phyloP scores from a whole-genome alignment of 352 stramenopile genomes.

The Lagenidium sp. region DNA sequence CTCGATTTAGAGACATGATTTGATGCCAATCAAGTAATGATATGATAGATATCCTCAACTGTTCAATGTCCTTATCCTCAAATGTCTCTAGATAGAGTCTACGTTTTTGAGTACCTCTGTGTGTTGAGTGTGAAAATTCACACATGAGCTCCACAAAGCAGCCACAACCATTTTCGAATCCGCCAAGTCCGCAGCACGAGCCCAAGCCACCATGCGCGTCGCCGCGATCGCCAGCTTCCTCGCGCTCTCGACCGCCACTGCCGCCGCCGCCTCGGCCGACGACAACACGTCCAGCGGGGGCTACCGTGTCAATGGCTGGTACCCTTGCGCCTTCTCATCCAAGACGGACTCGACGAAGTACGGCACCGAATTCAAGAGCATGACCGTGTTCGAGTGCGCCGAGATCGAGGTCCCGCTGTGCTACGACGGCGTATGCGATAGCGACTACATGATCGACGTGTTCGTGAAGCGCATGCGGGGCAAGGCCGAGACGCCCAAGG shows the following conservation, averaged over 20 bases:
- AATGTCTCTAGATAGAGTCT: no score
- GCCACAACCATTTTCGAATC: not conserved
- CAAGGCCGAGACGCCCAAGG: not conserved
- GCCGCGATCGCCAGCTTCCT: not conserved
- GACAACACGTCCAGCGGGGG: no score
- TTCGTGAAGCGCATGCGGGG: slow-evolving; percentile 25
- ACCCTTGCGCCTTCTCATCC: slow-evolving; percentile 29
- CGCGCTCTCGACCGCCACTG: not conserved
- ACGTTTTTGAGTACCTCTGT: no score
- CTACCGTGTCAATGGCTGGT: slow-evolving; percentile 52
- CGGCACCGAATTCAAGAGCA: not conserved
- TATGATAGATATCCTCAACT: no score
- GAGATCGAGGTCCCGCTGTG: slow-evolving; percentile 63
- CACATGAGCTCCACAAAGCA: no score
- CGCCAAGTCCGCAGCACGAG: not conserved
- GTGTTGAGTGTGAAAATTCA: no score
- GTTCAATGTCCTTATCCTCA: no score
- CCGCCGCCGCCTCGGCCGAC: slow-evolving; percentile 1
- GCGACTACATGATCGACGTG: slow-evolving; percentile 37
- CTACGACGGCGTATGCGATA: slow-evolving; percentile 54
- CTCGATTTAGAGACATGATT: no score
- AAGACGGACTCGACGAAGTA: slow-evolving; percentile 1
- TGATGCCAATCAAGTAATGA: no score
- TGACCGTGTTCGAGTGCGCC: slow-evolving; percentile 37
- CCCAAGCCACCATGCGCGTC: not conserved